phyloP scores from a whole-genome alignment of 768 basidiomycete species.

The Termitomyces sp. region DNA sequence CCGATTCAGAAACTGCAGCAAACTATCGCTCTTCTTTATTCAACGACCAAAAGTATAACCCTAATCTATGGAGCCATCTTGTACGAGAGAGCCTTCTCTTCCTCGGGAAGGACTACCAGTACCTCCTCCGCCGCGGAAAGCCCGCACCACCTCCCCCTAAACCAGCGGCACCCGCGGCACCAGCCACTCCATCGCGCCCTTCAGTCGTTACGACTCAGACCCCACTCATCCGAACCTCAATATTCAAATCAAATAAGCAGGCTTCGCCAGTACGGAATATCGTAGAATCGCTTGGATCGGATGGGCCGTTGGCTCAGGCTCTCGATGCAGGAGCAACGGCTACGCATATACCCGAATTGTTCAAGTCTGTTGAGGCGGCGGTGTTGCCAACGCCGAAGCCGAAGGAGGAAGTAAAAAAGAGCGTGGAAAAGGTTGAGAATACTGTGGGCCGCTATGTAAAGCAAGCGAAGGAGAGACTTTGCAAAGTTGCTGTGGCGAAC shows the following conservation, averaged over 20 bases:
- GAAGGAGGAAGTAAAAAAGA: constrained; percentile 16
- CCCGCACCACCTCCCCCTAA: constrained; percentile 23
- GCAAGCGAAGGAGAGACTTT: neutral
- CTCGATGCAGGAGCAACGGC: constrained; percentile 43
- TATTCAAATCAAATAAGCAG: constrained; percentile 38
- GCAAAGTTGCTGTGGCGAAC: neutral
- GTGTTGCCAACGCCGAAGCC: constrained; percentile 11
- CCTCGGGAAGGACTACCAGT: constrained; percentile 69
- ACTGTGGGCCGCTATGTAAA: constrained; percentile 1
- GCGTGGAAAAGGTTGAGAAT: constrained; percentile 15
- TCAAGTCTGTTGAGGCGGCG: constrained; percentile 32
- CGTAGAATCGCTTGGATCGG: constrained; percentile 56
- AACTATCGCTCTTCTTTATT: constrained; percentile 55
- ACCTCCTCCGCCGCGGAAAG: constrained; percentile 56
- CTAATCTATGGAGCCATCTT: constrained; percentile 60
- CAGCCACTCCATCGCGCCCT: constrained; percentile 14
- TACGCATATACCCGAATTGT: constrained; percentile 37
- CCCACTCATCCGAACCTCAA: constrained; percentile 36
- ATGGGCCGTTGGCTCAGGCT: constrained; percentile 50
- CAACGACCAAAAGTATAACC: constrained; percentile 62
- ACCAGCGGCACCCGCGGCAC: constrained; percentile 9
- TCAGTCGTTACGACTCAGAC: constrained; percentile 35
- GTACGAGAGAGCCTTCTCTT: constrained; percentile 54
- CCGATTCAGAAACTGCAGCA: constrained; percentile 33
- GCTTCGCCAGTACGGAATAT: constrained; percentile 50